Base-by-base conservation (phyloP, 768 basidiomycete genomes). In the Termitomyces bulborhizus region DNA sequence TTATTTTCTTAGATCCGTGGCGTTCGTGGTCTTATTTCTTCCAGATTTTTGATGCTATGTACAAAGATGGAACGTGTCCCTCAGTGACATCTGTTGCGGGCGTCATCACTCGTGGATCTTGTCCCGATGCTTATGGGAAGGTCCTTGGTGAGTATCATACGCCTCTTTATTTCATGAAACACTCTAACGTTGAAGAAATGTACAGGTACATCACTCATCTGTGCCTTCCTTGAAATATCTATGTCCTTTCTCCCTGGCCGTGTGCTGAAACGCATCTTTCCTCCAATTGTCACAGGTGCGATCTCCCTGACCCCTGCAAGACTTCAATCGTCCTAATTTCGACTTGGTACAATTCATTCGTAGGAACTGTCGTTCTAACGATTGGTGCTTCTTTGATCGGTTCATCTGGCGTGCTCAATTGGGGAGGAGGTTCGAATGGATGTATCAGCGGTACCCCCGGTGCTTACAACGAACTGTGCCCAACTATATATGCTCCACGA, bases 351-450 rank as follows among this genome's bases (percentile, higher is more conserved):
- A 12, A 21, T 21, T 21, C 27, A 8, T 46, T 12, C 3, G 36
- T 46, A 83, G 88, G 90, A 46, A 85, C 84, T 1, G 89, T 92
- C 51, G 82, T 93, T 58, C 71, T 93, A 26, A 73, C 91, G 75
- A 91, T 93, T 55, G 90, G 91, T 3, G 83, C 85, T 0, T 85
- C 85, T 0, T 78, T 93, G 34, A 77, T 93, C 49, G 90, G 89
- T 40, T 70, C 75, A 1, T 88, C 85, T 6, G 90, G 90, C 3
- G 81, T 87, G 43, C 78, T 79, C 9, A 84, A 91, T 68, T 94
- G 91, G 91, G 91, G 85, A 42, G 90, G 90, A 32, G 90, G 91
- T 15, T 84, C 86, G 6, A 90, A 89, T 58, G 78, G 78, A 56
- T 94, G 91, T 65, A 70, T 75, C 46, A 57, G 57, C 4, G 76